Conservation (phyloP, 1,284 basidiomycete species). For the Agroathelia rolfsii region DNA sequence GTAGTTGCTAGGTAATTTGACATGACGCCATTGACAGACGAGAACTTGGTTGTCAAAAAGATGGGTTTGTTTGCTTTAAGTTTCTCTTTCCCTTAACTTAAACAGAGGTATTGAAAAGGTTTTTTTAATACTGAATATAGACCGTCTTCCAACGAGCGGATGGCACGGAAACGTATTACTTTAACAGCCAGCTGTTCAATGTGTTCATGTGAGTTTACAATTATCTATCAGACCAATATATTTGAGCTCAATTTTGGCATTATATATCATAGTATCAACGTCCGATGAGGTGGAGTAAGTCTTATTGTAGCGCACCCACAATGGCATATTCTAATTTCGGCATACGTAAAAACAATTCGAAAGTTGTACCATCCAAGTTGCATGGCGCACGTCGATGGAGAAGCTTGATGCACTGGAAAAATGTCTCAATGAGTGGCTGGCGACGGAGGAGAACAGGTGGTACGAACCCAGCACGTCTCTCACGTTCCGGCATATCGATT, state of each 20-base stretch:
- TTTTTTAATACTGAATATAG: slow-evolving; percentile 23
- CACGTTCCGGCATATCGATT: slow-evolving; percentile 49
- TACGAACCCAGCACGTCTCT: slow-evolving; percentile 57
- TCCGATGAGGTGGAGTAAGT: slow-evolving; percentile 54
- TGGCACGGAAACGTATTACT: slow-evolving; percentile 69
- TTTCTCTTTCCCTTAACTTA: slow-evolving; percentile 13
- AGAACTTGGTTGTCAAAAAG: slow-evolving; percentile 66
- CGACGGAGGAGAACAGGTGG: slow-evolving; percentile 69
- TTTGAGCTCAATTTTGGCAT: no score
- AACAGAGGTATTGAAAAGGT: no score
- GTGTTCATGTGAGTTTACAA: slow-evolving; percentile 53
- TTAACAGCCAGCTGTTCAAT: slow-evolving; percentile 62
- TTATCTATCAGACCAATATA: slow-evolving; percentile 1
- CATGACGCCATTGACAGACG: slow-evolving; percentile 26
- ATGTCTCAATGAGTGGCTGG: slow-evolving; percentile 60
- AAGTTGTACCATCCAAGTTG: slow-evolving; percentile 55
- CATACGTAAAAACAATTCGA: slow-evolving; percentile 62
- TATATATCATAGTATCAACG: no score
- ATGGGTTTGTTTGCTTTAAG: slow-evolving; percentile 63
- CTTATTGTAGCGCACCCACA: background rate
- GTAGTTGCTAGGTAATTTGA: background rate
- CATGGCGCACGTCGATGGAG: slow-evolving; percentile 61
- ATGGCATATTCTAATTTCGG: slow-evolving; percentile 7
- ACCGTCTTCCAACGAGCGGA: slow-evolving; percentile 59
- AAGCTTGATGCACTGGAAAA: slow-evolving; percentile 61